These are phyloP conservation scores for Shiraia sp. DNA, from an alignment of 2,329 filamentous ascomycete species.

Conservation along the genomic window DNA sequence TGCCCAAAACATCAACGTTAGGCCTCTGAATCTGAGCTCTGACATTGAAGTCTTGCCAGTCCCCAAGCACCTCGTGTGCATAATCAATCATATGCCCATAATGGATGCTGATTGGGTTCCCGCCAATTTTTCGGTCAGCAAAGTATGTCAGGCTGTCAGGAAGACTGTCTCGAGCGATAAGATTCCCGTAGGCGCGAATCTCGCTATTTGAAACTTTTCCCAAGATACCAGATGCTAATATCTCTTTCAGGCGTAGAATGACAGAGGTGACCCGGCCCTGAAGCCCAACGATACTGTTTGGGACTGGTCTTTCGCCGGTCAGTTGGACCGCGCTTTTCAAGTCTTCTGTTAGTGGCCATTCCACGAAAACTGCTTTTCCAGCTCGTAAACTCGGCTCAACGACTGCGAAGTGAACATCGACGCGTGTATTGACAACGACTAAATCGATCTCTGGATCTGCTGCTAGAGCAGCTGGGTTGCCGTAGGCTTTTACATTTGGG, in stretches of 20 bases:
- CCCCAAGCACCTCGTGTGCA: slow-evolving; percentile 22
- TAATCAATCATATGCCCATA: slow-evolving; percentile 24
- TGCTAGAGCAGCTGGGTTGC: slow-evolving; percentile 47
- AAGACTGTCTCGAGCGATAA: slow-evolving; percentile 12
- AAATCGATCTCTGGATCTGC: slow-evolving; percentile 34
- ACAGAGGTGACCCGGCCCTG: slow-evolving; percentile 49
- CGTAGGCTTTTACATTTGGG: slow-evolving; percentile 50
- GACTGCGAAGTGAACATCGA: slow-evolving; percentile 56
- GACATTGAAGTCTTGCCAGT: slow-evolving; percentile 13
- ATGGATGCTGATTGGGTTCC: slow-evolving; percentile 21
- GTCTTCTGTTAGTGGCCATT: slow-evolving; percentile 53
- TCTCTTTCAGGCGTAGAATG: slow-evolving; percentile 43
- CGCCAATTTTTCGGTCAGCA: slow-evolving; percentile 17
- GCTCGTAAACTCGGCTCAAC: slow-evolving; percentile 54
- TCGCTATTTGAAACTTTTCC: slow-evolving; percentile 45
- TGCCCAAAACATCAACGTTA: slow-evolving; percentile 7
- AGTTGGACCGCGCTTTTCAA: slow-evolving; percentile 46
- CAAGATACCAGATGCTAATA: slow-evolving; percentile 46
- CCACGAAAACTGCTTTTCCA: slow-evolving; percentile 59
- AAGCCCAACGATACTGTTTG: slow-evolving; percentile 46
- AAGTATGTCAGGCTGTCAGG: slow-evolving; percentile 19
- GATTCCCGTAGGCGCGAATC: slow-evolving; percentile 10
- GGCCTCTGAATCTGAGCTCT: slow-evolving; percentile 24
- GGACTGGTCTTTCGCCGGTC: background rate
- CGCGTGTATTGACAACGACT: slow-evolving; percentile 59